phyloP scores from a whole-genome alignment of 2,329 filamentous ascomycete genomes.

The Clonostachys chloroleuca region DNA sequence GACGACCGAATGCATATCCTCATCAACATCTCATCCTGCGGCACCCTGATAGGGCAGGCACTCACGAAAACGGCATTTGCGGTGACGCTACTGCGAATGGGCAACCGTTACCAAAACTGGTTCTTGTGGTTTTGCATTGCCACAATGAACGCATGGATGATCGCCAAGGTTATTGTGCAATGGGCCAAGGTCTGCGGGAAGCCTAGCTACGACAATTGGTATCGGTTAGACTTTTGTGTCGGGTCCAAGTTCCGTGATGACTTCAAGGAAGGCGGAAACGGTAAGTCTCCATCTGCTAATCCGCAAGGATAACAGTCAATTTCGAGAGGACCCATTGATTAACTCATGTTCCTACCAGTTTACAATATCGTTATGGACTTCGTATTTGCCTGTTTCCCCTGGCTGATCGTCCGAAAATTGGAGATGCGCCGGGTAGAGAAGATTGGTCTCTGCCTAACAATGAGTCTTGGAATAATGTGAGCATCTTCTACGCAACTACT shows the following conservation, averaged over 20 bases:
- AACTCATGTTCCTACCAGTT: constrained; percentile 18
- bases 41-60: constrained; percentile 26
- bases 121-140: constrained; percentile 44
- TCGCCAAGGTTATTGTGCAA: constrained; percentile 41
- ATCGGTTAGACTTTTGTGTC: constrained; percentile 39
- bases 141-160: constrained; percentile 42
- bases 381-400: constrained; percentile 42
- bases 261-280: constrained; percentile 46
- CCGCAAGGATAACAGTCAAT: background rate
- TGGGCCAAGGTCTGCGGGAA: constrained; percentile 42
- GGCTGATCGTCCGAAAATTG: constrained; percentile 40
- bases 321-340: background rate
- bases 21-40: constrained; percentile 35
- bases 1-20: constrained; percentile 47
- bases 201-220: constrained; percentile 36
- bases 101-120: constrained; percentile 33
- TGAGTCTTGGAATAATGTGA: constrained; percentile 44
- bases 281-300: constrained; percentile 18
- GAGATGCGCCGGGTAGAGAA: constrained; percentile 44
- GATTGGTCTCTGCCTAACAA: constrained; percentile 40
- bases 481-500: constrained; percentile 2
- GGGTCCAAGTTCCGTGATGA: constrained; percentile 26
- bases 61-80: constrained; percentile 29
- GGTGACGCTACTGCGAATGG: constrained; percentile 31
- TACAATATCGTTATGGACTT: constrained; percentile 52